Conservation (phyloP, 495 filamentous ascomycete species). For the Aspergillus mulundensis region DNA sequence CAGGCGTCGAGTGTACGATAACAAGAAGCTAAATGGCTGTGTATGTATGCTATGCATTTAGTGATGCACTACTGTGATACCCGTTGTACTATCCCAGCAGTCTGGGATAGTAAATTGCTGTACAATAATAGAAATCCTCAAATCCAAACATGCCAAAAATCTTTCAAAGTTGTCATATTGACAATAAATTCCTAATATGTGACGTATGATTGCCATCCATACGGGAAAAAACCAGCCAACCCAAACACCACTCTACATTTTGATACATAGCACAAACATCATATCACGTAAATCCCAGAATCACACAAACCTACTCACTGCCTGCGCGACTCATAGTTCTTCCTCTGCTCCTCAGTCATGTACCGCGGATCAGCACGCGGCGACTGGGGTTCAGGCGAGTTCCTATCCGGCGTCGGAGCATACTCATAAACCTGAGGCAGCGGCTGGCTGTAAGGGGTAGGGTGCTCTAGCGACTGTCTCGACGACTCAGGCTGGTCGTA, state of each 20-base stretch:
- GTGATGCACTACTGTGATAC: conserved; percentile 3
- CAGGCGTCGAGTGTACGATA: background rate
- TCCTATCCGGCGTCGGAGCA: background rate
- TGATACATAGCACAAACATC: background rate
- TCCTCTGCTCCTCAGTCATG: background rate
- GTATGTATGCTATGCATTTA: background rate
- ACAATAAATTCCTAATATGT: background rate
- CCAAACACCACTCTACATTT: background rate
- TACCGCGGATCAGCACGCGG: background rate
- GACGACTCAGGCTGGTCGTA: conserved; percentile 13
- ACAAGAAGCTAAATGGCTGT: background rate
- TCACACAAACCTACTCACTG: background rate
- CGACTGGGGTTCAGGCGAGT: conserved; percentile 4
- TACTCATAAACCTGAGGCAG: conserved; percentile 5
- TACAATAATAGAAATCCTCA: background rate
- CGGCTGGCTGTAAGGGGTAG: conserved; percentile 1
- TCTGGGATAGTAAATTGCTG: background rate
- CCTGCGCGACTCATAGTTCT: conserved; percentile 1
- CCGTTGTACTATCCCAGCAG: background rate
- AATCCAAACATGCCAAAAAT: background rate
- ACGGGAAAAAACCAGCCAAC: background rate
- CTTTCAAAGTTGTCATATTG: background rate
- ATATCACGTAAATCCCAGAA: background rate
- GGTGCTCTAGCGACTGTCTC: conserved; percentile 14
- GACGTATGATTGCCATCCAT: no score